phyloP scores from a whole-genome alignment of 2,329 filamentous ascomycete genomes.

The Verticillium tricorpus region DNA sequence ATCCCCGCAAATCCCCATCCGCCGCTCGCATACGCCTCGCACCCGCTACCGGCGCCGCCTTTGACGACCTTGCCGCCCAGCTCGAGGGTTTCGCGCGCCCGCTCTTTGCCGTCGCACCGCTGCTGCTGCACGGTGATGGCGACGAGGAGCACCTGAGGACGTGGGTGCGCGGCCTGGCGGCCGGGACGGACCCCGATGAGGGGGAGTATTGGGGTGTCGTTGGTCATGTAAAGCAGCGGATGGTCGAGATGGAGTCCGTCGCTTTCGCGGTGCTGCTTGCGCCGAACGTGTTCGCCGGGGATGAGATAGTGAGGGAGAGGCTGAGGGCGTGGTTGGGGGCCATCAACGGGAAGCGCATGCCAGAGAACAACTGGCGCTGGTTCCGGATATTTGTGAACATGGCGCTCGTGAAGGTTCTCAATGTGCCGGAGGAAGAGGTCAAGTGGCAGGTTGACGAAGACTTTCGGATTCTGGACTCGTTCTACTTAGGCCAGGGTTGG shows the following conservation, averaged over 20 bases:
- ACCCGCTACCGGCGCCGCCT: slow-evolving; percentile 22
- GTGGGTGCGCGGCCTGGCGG: slow-evolving; percentile 15
- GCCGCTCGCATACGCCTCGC: slow-evolving; percentile 24
- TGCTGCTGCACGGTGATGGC: slow-evolving; percentile 18
- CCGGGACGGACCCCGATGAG: slow-evolving; percentile 16
- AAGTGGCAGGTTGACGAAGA: slow-evolving; percentile 18
- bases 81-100: slow-evolving; percentile 29
- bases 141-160: slow-evolving; percentile 6
- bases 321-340: slow-evolving; percentile 28
- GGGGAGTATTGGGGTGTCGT: slow-evolving; percentile 36
- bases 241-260: slow-evolving; percentile 42
- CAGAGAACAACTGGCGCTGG: slow-evolving; percentile 39
- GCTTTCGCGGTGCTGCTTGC: slow-evolving; percentile 34
- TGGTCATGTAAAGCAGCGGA: slow-evolving; percentile 34
- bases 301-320: slow-evolving; percentile 18
- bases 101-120: slow-evolving; percentile 13
- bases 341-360: slow-evolving; percentile 34
- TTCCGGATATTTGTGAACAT: slow-evolving; percentile 39
- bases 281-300: slow-evolving; percentile 22
- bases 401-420: slow-evolving; percentile 29
- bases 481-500: slow-evolving; percentile 35
- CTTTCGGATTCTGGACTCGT: slow-evolving; percentile 31
- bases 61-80: slow-evolving; percentile 28
- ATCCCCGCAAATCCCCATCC: slow-evolving; percentile 19
- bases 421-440: slow-evolving; percentile 6